Base-by-base conservation (phyloP, 2,329 filamentous ascomycete genomes). In the Akanthomyces dipterigenus region DNA sequence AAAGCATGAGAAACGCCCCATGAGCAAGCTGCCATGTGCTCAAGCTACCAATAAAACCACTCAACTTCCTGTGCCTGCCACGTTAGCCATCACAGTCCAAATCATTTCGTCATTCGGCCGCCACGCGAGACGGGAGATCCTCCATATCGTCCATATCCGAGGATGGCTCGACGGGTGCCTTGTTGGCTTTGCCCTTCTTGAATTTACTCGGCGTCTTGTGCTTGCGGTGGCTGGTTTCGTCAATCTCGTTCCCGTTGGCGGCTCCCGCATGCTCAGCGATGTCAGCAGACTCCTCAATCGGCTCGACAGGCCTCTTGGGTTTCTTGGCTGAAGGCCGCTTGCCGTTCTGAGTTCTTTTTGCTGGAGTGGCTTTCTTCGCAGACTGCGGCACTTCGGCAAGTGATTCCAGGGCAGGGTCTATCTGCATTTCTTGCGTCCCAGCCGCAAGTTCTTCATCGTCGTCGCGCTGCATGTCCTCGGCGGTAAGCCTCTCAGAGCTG, bases 141-240 rank as follows among this genome's bases (percentile, higher is more conserved):
- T 77, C 75, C 76, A 78, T 77, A 48, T 78, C 76, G 38, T 78
- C 75, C 73, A 78, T 76, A 16, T 70, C 69, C 42, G 73, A 75
- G 5, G 69, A 72, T 16, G 65, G 67, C 14, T 68, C 65, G 24
- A 62, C 62, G 51, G 46, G 45, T n/a, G 63, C 62, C 14, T 56
- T 53, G 43, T 58, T 31, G 14, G 20, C 12, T 12, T 20, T 38
- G 36, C 63, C 63, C 20, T 62, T 65, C 51, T 67, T 70, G 62
- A 68, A 69, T 62, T 69, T 73, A 62, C 64, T 68, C 20, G 71
- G 68, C 31, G 66, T 71, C 66, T 49, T 61, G 49, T 66, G 70
- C 60, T 64, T 67, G 40, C 68, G 67, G 46, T 64, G 60, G 34
- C 65, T 66, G 51, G 62, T 65, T 38, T 70, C 69, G 2, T 71